A percentile compares a stretch with the other conserved stretches of the same genome.
These are phyloP conservation scores for Sporothrix mexicana DNA, from an alignment of 2,329 filamentous ascomycete genomes.

Conservation along the genomic window DNA sequence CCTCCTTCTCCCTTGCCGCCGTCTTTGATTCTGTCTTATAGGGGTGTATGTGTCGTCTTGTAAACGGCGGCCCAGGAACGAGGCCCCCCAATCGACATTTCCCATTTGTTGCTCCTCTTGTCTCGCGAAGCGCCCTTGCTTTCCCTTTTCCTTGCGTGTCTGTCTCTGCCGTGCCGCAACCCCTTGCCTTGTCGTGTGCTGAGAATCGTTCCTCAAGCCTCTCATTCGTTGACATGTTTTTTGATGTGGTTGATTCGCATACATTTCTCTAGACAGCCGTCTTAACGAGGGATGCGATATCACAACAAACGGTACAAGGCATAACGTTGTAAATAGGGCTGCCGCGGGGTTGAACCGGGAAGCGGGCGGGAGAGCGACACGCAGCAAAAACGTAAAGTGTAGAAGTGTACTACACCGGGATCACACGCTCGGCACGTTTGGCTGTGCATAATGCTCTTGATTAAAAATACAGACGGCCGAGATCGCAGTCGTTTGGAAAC, in stretches of 20 bases:
- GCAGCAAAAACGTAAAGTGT: not conserved
- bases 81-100: not conserved
- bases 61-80: not conserved
- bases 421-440: not conserved
- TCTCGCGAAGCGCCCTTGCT: slow-evolving; percentile 23
- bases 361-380: not conserved
- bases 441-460: slow-evolving; percentile 3
- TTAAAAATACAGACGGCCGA: not conserved
- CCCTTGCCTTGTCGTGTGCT: not conserved
- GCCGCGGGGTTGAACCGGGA: not conserved
- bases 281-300: slow-evolving; percentile 16
- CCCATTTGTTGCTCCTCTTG: not conserved
- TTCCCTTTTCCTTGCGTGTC: not conserved
- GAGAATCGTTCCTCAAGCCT: too few species aligned
- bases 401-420: not conserved
- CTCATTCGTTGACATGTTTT: not conserved
- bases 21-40: slow-evolving; percentile 14
- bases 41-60: not conserved
- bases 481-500: too few species aligned
- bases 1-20: not conserved
- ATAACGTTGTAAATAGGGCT: slow-evolving; percentile 1
- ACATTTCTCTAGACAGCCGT: not conserved
- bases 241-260: not conserved
- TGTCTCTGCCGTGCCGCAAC: not conserved
- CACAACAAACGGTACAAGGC: slow-evolving; percentile 3